Evolutionary conservation across 2,329 filamentous ascomycete genomes (phyloP).

Genomic region (Aspergillus luchuensis): DNA sequence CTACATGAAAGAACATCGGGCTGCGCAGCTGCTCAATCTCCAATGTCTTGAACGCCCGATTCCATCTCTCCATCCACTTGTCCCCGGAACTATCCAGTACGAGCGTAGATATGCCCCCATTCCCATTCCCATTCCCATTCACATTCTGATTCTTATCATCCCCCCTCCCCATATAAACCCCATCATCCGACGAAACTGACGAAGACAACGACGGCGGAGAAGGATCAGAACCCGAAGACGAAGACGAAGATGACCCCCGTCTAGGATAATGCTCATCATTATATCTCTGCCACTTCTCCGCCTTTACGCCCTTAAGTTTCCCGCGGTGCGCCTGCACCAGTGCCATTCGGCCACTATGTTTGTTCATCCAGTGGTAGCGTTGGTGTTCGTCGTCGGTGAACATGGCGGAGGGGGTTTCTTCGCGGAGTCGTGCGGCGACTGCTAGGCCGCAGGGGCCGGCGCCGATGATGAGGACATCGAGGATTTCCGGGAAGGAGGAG

Average conservation of each 20-base stretch:
- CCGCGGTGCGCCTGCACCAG: slow-evolving; percentile 41
- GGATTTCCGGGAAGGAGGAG: slow-evolving; percentile 22
- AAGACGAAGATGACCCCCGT: not conserved
- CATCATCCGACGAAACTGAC: slow-evolving; percentile 11
- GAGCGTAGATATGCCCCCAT: slow-evolving; percentile 50
- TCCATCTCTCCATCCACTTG: slow-evolving; percentile 72
- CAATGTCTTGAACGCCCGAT: slow-evolving; percentile 66
- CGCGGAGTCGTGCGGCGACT: slow-evolving; percentile 69
- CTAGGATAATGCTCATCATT: not conserved
- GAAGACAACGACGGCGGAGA: slow-evolving; percentile 22
- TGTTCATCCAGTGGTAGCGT: slow-evolving; percentile 76
- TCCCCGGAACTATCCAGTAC: slow-evolving; percentile 68
- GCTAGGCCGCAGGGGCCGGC: slow-evolving; percentile 75
- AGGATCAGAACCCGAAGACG: slow-evolving; percentile 12
- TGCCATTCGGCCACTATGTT: slow-evolving; percentile 61
- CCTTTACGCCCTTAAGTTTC: slow-evolving; percentile 31
- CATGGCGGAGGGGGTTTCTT: slow-evolving; percentile 72
- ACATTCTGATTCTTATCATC: no score
- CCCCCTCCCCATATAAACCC: not conserved
- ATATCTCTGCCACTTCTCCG: slow-evolving; percentile 27
- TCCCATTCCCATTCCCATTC: no score
- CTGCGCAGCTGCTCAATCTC: slow-evolving; percentile 73
- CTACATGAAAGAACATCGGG: slow-evolving; percentile 81
- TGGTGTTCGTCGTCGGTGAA: slow-evolving; percentile 84
- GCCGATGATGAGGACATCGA: slow-evolving; percentile 71